Evolutionary conservation across 441 rosid species (phyloP).

Genomic region (Erodium chrysanthum): DNA sequence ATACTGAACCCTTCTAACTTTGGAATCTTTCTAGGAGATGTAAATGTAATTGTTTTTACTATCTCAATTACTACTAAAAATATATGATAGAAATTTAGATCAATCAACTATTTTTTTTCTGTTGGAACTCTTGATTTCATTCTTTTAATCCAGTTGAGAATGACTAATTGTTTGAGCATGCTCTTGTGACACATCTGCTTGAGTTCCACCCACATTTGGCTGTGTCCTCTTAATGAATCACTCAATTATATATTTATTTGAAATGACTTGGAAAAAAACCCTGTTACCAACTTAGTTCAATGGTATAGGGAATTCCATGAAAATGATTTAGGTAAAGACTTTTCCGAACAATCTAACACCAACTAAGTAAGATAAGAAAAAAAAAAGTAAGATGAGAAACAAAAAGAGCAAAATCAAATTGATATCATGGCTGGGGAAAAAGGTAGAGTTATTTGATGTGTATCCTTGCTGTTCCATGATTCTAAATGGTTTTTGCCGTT

Average conservation of each 20-base stretch:
- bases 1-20: background rate
- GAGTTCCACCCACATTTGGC: background rate
- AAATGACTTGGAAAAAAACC: background rate
- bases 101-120: background rate
- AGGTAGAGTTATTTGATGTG: too few species aligned
- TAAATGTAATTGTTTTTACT: too few species aligned
- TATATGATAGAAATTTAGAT: background rate
- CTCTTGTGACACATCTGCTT: background rate
- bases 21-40: too few species aligned
- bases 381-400: too few species aligned
- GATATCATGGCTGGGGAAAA: too few species aligned
- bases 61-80: background rate
- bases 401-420: too few species aligned
- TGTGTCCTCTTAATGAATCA: background rate
- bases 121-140: background rate
- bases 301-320: background rate
- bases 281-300: background rate
- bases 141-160: too few species aligned
- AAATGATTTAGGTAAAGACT: background rate
- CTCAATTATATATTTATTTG: background rate
- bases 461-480: too few species aligned
- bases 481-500: conserved; percentile 12
- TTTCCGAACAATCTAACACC: too few species aligned
- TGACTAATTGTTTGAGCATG: too few species aligned
- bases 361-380: too few species aligned